phyloP scores from a whole-genome alignment of 441 rosid genomes.

The Euphorbia corollata region DNA sequence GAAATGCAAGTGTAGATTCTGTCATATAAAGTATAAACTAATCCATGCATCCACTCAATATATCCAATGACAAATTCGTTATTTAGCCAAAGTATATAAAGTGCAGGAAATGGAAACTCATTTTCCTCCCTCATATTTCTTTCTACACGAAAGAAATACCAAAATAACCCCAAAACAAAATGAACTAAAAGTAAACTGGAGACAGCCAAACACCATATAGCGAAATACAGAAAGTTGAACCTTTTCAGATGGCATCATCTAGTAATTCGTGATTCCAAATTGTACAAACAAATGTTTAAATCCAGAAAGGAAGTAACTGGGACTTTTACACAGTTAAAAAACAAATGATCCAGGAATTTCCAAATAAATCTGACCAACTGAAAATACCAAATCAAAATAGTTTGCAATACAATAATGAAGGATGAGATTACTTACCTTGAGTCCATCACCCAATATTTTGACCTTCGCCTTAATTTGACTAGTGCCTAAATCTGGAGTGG shows the following conservation, averaged over 20 bases:
- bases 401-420: not conserved
- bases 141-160: not conserved
- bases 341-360: not conserved
- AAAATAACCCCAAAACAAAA: not conserved
- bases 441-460: constrained; percentile 75
- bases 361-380: not conserved
- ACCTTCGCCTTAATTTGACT: constrained; percentile 47
- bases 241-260: not conserved
- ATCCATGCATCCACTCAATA: not conserved
- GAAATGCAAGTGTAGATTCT: not conserved
- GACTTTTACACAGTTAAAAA: not conserved
- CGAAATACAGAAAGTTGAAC: not conserved
- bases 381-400: not conserved
- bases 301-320: not conserved
- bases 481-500: constrained; percentile 19
- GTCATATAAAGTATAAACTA: not conserved
- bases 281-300: not conserved
- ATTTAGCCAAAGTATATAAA: not conserved
- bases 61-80: not conserved
- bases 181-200: not conserved
- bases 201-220: not conserved
- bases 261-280: not conserved
- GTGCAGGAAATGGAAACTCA: not conserved
- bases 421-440: constrained; percentile 46
- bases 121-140: not conserved